Base-by-base conservation (phyloP, 1,284 basidiomycete genomes). In the Puccinia triticina region DNA sequence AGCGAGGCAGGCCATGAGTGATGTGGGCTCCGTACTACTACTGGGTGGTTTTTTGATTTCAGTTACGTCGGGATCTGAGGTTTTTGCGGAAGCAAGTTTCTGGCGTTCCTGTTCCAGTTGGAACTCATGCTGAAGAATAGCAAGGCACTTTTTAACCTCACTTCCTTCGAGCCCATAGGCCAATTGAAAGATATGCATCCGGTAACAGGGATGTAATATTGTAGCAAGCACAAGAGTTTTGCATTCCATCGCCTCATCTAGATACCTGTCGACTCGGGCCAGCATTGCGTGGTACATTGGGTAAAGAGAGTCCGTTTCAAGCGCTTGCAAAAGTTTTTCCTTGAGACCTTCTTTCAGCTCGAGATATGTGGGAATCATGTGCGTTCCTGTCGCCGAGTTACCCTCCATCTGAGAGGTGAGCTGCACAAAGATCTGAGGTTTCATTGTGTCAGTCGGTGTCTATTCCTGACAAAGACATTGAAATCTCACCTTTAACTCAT, bases 201-300 rank as follows among this genome's bases (percentile, higher is more conserved):
- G 61, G 26, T 64, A 29, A 21, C 26, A 64, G 21, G 34, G 61
- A 21, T 64, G 61, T 21, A 64, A 8, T 12, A 71, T 14, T 48
- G 67, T 71, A 2, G 67, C 67, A 8, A 71, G 8, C 2, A 29
- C 26, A 11, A 71, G n/a, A 14, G 67, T 46, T 14, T 48, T 10
- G 23, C 67, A 71, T 16, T 23, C 5, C 3, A 71, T 16, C 8
- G 37, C 67, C 29, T 71, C 40, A 16, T 43, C 23, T 2, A 71
- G 67, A 48, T 46, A 71, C n/a, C n/a, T 23, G 7, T 71, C 67
- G 7, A 48, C 43, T 8, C 40, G 3, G 10, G 46, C 18, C 2
- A 71, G 40, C 67, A 71, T 71, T 5, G 67, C 34, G 37, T 71
- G 67, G 46, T 46, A 46, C 67, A 46, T 71, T 12, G 67, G 67